Base-by-base conservation (phyloP, 805 yeast species). In the Ogataea allantospora region DNA sequence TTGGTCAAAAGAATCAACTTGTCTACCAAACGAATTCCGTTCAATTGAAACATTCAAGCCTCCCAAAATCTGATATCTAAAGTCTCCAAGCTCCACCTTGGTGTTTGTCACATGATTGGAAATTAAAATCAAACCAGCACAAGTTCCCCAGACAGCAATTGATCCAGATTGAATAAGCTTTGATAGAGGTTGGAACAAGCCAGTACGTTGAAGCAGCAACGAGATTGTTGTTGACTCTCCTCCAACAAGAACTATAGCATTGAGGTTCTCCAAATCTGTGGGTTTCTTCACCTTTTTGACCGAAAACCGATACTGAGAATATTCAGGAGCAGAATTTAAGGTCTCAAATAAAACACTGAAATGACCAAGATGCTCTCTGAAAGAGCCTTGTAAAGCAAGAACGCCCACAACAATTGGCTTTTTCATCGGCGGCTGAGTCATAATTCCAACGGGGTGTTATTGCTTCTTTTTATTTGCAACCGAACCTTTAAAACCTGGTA, bases 11-110 rank as follows among this genome's bases (percentile, higher is more conserved):
- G 86, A 79, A 44, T 82, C 83, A 22, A 79, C 53, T 54, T 85
- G 93, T 47, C 93, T 64, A 1, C 95, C 95, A 62, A 83, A 85
- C 1, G 88, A 88, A 55, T 85, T 85, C 38, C 95, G 64, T 33
- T 71, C 70, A 15, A 83, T 86, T 22, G 68, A 66, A 5, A 84
- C 76, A 48, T 78, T 75, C 51, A 85, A 59, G 1, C 83, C 85
- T 1, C 87, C 84, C 27, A 85, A 62, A 3, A 78, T 57, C 40
- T 72, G 63, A 46, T 83, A 56, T 4, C 45, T 33, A 20, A 42
- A 13, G 13, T 47, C 51, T 9, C 58, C 58, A 10, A 54, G 83
- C 15, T 73, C 70, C 1, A 66, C 68, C 32, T 70, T 69, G 14
- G 78, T 81, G 51, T 76, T 71, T 11, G 68, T 62, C 24, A 80